Conservation (phyloP, 75 land plant species). For the Gnetum montanum region DNA sequence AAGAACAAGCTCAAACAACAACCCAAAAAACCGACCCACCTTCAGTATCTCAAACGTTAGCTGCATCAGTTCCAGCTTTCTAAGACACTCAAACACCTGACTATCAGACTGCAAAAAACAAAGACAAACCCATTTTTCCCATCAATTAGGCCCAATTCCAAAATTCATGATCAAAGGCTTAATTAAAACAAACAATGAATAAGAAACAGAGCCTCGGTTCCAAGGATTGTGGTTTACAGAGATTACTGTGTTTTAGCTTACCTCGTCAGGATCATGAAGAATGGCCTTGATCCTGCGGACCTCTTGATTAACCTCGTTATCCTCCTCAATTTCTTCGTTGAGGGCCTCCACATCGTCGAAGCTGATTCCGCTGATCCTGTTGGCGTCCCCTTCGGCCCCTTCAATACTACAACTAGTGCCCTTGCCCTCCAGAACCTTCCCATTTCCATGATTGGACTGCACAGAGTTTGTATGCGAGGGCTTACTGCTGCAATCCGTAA, state of each 20-base stretch:
- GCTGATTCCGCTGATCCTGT: conserved; percentile 29
- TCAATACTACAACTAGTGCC: conserved; percentile 12
- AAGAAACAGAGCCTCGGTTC: background rate
- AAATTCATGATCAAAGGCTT: background rate
- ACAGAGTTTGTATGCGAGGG: too few species aligned
- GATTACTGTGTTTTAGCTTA: background rate
- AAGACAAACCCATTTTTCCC: background rate
- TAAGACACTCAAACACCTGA: conserved; percentile 36
- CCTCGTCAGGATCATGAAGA: conserved; percentile 38
- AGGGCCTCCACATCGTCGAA: conserved; percentile 55
- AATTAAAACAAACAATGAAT: background rate
- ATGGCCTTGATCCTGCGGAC: conserved; percentile 52
- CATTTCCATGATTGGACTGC: background rate
- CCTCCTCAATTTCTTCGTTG: conserved; percentile 59
- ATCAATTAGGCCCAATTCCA: background rate
- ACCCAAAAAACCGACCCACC: too few species aligned
- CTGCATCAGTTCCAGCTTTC: conserved; percentile 48
- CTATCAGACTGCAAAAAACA: conserved; percentile 30
- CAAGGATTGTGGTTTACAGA: background rate
- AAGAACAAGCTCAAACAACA: too few species aligned
- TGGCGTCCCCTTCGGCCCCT: conserved; percentile 11
- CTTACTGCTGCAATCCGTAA: too few species aligned
- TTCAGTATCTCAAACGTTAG: conserved; percentile 45
- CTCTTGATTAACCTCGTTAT: conserved; percentile 26
- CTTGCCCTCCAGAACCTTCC: conserved; percentile 8